Conservation (phyloP, 192 early-diverging fungal genomes). For the Coemansia sp. region DNA sequence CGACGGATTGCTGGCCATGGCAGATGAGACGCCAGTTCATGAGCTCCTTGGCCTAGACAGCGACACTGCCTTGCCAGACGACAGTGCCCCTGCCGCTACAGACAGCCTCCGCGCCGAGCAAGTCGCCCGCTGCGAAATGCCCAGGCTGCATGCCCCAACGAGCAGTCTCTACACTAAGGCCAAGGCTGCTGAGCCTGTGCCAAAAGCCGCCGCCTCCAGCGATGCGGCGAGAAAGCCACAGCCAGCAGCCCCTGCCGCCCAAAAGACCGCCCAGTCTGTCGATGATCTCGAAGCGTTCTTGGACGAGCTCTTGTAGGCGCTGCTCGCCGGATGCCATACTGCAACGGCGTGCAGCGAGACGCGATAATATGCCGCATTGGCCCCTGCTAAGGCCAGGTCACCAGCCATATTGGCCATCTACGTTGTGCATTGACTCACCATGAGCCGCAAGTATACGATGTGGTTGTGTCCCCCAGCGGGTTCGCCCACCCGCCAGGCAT, state of each 20-base stretch:
- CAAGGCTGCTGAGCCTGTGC: background rate
- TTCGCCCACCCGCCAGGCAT: background rate
- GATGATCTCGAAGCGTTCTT: slow-evolving; percentile 40
- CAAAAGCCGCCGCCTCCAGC: too few relatives aligned
- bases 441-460: slow-evolving; percentile 29
- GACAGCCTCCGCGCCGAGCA: background rate
- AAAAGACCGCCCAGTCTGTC: slow-evolving; percentile 2
- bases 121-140: background rate
- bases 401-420: too few relatives aligned
- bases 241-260: background rate
- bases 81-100: too few relatives aligned
- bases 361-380: too few relatives aligned
- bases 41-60: slow-evolving; percentile 8
- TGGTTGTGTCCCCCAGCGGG: slow-evolving; percentile 26
- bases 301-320: slow-evolving; percentile 28
- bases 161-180: too few relatives aligned
- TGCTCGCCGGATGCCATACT: too few relatives aligned
- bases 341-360: too few relatives aligned
- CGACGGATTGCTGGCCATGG: slow-evolving; percentile 4
- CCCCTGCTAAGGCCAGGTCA: too few relatives aligned
- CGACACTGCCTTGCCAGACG: background rate
- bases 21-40: slow-evolving; percentile 3
- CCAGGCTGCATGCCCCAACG: background rate
- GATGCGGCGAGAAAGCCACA: background rate
- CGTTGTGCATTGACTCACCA: background rate